Base-by-base conservation (phyloP, 148 eudicot genomes). In the Fagopyrum esculentum region DNA sequence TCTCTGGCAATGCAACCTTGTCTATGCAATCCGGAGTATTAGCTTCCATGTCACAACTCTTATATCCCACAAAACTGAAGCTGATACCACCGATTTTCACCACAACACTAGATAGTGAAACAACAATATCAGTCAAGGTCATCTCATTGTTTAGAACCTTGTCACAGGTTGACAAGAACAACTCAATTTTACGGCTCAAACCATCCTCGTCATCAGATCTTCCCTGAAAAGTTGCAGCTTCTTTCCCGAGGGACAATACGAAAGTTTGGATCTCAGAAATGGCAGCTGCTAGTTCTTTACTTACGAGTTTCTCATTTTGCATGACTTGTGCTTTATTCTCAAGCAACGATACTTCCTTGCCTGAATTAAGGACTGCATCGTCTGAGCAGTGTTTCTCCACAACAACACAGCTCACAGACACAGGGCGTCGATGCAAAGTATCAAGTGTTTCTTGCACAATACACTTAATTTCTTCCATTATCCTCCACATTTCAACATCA, bases 1-100 rank as follows among this genome's bases (percentile, higher is more conserved):
- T 90, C 81, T 89, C 97, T 64, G 96, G 93, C 76, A 92, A 82
- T 11, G 90, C 99, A 81, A 92, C 83, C 80, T 95, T 95, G 87
- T 95, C 99, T 1, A 95, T 92, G 79, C 96, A 95, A 77, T 91
- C 96, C 77, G 90, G 89, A 82, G 86, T 83, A 75, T 56, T 84
- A 35, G 82, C 80, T 78, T 90, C 97, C 48, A 76, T 73, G 78
- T 85, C 93, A 59, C 81, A 82, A 57, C 73, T 77, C 78, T 88
- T 89, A 82, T 84, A 86, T 45, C 96, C 91, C 73, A 83, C 77
- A 70, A 89, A 76, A 83, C 74, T 87, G 72, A 86, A 86, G 57
- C 83, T 82, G 56, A 95, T 88, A 66, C 83, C 84, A 55, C 88
- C 81, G 22, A 89, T 91, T 79, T 87, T 81, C 74, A 35, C 73